Conservation (phyloP, 176 grass and related monocot species). For the Coix lacrymajobi region DNA sequence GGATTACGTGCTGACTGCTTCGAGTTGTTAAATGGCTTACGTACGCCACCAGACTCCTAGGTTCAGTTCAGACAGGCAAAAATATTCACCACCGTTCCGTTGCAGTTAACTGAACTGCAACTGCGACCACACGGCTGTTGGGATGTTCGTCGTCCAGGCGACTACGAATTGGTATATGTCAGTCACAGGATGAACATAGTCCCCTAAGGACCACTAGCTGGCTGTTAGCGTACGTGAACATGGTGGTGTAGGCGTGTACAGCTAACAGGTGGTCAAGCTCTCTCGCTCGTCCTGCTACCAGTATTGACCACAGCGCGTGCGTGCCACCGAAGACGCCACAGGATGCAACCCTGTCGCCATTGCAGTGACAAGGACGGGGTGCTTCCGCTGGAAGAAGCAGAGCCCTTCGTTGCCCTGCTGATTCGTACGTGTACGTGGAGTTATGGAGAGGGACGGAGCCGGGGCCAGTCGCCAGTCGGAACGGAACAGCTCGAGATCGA, state of each 20-base stretch:
- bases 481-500: neutral
- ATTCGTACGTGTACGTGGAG: neutral
- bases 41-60: neutral
- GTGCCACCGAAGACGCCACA: neutral
- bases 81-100: neutral
- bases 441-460: neutral
- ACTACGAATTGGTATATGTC: too few relatives aligned
- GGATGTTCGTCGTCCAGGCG: neutral
- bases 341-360: neutral
- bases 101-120: neutral
- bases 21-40: neutral
- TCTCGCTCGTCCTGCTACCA: too few relatives aligned
- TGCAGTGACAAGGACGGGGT: conserved; percentile 10
- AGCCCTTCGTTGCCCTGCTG: neutral
- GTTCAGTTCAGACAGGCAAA: conserved; percentile 10
- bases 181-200: too few relatives aligned
- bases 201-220: neutral
- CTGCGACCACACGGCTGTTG: neutral
- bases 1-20: conserved; percentile 9
- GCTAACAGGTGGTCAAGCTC: too few relatives aligned
- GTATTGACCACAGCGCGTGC: neutral
- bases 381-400: neutral
- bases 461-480: neutral
- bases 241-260: too few relatives aligned
- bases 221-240: neutral